Percentiles rank a stretch among this genome's conserved stretches.
These are phyloP conservation scores for Volutella citrinella DNA, from an alignment of 2,329 filamentous ascomycete species.

Conservation along the genomic window DNA sequence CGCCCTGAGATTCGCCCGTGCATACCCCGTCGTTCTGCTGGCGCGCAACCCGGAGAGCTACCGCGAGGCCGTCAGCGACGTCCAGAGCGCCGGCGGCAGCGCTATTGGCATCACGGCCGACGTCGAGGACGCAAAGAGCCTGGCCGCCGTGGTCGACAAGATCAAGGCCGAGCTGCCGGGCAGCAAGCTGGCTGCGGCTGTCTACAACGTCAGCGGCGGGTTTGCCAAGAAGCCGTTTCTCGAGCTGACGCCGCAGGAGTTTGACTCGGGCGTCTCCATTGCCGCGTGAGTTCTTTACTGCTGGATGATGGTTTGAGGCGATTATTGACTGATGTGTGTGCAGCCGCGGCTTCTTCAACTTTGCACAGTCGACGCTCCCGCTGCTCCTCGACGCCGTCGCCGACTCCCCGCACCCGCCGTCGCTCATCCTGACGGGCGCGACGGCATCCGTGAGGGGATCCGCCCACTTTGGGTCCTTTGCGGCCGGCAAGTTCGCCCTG, in stretches of 20 bases:
- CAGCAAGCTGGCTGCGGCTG: constrained; percentile 57
- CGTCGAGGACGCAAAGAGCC: constrained; percentile 37
- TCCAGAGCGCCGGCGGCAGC: constrained; percentile 63
- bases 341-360: constrained; percentile 69
- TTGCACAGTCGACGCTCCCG: constrained; percentile 70
- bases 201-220: constrained; percentile 65
- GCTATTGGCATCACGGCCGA: constrained; percentile 66
- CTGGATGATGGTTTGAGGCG: rapidly evolving
- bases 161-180: constrained; percentile 58
- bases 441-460: constrained; percentile 76
- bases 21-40: constrained; percentile 74
- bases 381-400: constrained; percentile 62
- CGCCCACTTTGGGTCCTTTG: constrained; percentile 67
- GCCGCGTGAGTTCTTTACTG: constrained; percentile 45
- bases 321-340: constrained; percentile 3
- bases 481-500: constrained; percentile 76
- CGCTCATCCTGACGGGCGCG: constrained; percentile 82
- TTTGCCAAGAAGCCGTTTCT: constrained; percentile 56
- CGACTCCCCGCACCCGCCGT: constrained; percentile 61
- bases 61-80: constrained; percentile 64
- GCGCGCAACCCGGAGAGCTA: constrained; percentile 66
- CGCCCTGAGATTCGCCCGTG: constrained; percentile 57
- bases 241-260: constrained; percentile 49
- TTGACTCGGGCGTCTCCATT: constrained; percentile 42
- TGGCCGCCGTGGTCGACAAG: constrained; percentile 58